These are phyloP conservation scores for Cryphonectria nitschkei DNA, from an alignment of 2,329 filamentous ascomycete species.

Conservation along the genomic window DNA sequence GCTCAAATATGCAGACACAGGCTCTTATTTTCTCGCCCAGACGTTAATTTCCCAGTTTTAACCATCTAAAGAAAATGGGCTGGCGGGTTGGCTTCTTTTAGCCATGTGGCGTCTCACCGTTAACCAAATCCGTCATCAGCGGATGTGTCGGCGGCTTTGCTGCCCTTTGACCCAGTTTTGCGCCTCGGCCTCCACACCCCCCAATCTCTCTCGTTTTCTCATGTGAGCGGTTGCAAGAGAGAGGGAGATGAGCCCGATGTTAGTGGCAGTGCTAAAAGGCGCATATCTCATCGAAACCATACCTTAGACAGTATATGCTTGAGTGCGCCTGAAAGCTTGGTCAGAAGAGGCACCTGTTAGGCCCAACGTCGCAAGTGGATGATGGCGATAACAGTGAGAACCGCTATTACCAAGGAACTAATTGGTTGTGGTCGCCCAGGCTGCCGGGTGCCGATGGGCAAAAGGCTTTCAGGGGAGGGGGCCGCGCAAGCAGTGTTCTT, in stretches of 20 bases:
- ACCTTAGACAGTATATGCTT: not conserved
- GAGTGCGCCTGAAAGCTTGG: not conserved
- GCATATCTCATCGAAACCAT: not conserved
- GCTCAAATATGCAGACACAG: not conserved
- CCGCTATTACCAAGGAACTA: conserved; percentile 10
- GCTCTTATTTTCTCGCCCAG: not conserved
- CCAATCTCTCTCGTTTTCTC: not conserved
- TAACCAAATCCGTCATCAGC: not conserved
- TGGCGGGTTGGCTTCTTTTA: not conserved
- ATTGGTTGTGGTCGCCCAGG: conserved; percentile 2
- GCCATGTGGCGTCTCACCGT: conserved; percentile 18
- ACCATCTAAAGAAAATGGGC: not conserved
- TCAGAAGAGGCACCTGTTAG: not conserved
- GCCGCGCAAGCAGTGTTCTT: conserved; percentile 14
- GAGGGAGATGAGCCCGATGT: not conserved
- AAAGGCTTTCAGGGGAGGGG: conserved; percentile 5
- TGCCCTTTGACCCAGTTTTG: not conserved
- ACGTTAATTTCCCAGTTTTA: conserved; percentile 14
- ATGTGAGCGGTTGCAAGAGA: not conserved
- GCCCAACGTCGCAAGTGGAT: conserved; percentile 1
- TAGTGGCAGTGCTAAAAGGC: not conserved
- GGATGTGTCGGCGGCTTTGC: not conserved
- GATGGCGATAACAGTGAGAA: not conserved
- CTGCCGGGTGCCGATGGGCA: conserved; percentile 25
- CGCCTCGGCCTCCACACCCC: not conserved